A percentile compares a stretch with the other conserved stretches of the same genome.
Conservation (phyloP, 257 asterid species). For the Solanum sitiens region DNA sequence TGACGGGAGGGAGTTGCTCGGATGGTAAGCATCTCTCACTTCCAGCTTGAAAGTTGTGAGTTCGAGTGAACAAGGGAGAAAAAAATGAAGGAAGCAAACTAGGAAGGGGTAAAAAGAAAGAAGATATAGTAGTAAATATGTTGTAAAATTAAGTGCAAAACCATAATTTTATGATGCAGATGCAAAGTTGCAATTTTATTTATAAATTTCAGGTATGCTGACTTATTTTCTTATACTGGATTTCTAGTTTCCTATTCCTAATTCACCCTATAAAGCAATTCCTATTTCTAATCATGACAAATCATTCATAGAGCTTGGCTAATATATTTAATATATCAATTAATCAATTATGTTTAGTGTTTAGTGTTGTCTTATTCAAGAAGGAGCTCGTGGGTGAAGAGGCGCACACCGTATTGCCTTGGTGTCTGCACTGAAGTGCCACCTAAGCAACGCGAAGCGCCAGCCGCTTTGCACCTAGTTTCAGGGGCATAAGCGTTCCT, state of each 20-base stretch:
- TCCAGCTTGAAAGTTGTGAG: not conserved
- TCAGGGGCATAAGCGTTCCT: not conserved
- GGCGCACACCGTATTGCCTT: not conserved
- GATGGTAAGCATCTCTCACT: not conserved
- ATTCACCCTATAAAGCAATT: not conserved
- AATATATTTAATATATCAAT: not conserved
- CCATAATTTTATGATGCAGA: not conserved
- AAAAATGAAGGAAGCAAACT: not conserved
- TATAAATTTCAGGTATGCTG: not conserved
- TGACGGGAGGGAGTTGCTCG: not conserved
- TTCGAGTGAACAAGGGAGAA: not conserved
- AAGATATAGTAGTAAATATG: not conserved
- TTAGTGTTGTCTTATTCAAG: not conserved
- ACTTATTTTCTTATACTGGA: not conserved
- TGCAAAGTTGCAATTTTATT: not conserved
- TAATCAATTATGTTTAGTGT: not conserved
- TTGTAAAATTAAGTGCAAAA: not conserved
- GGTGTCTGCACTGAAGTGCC: constrained; percentile 3
- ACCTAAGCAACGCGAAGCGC: not conserved
- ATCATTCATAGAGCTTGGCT: not conserved
- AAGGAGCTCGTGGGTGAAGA: not conserved
- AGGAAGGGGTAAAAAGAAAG: no score
- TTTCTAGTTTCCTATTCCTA: not conserved
- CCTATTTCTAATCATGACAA: not conserved
- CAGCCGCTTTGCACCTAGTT: not conserved